phyloP scores from a whole-genome alignment of 2,329 filamentous ascomycete genomes.

The Emmonsiellopsis sp. region DNA sequence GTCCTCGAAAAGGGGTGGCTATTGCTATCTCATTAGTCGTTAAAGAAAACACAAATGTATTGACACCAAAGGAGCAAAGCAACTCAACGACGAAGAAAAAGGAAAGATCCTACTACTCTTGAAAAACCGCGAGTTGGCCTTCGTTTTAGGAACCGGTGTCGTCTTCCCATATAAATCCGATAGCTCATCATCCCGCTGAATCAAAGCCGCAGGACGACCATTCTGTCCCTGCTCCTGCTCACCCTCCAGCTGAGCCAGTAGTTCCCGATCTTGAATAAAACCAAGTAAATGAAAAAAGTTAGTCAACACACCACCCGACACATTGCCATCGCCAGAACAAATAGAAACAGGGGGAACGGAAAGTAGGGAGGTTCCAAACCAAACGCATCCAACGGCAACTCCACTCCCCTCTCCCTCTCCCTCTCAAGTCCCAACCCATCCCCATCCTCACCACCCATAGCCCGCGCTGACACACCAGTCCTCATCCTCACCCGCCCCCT shows the following conservation, averaged over 20 bases:
- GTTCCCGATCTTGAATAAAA: conserved; percentile 23
- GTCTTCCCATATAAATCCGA: background rate
- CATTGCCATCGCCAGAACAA: background rate
- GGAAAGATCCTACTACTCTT: conserved; percentile 16
- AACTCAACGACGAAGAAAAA: background rate
- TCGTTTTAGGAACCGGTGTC: background rate
- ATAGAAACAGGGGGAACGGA: background rate
- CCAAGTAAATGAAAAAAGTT: background rate
- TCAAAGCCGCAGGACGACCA: background rate
- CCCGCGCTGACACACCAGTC: too few species aligned
- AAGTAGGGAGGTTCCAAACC: conserved; percentile 23
- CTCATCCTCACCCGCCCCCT: too few species aligned
- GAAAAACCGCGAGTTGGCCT: conserved; percentile 21
- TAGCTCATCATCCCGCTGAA: background rate
- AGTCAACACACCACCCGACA: conserved; percentile 7
- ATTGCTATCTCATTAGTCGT: conserved; percentile 9
- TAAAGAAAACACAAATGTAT: background rate
- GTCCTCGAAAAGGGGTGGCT: conserved; percentile 14
- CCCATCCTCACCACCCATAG: too few species aligned
- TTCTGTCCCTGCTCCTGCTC: conserved; percentile 4
- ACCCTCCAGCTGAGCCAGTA: conserved; percentile 24
- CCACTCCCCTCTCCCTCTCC: conserved; percentile 15
- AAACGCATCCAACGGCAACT: conserved; percentile 38
- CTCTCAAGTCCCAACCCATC: too few species aligned
- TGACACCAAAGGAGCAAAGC: background rate